Conservation (phyloP, 441 rosid genomes). For the Viola pubescens region DNA sequence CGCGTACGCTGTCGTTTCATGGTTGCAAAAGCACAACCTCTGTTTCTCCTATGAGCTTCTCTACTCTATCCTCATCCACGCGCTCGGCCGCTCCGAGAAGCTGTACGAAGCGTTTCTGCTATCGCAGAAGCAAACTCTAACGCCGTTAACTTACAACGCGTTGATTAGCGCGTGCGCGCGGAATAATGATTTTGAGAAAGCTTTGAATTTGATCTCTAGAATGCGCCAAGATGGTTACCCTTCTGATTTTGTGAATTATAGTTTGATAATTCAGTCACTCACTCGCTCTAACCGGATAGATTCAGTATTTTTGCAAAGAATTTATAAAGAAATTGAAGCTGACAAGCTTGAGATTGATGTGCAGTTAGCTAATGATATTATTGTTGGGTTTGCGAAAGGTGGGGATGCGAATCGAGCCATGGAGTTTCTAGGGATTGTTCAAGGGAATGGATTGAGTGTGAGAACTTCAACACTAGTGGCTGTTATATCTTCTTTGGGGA, state of each 20-base stretch:
- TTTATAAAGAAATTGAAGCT: slow-evolving; percentile 56
- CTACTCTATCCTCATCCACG: slow-evolving; percentile 85
- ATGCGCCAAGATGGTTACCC: slow-evolving; percentile 87
- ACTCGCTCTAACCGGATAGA: slow-evolving; percentile 60
- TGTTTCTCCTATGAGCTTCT: slow-evolving; percentile 94
- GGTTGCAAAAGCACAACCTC: slow-evolving; percentile 85
- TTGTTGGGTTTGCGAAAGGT: slow-evolving; percentile 78
- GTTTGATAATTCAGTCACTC: slow-evolving; percentile 70
- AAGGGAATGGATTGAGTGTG: slow-evolving; percentile 63
- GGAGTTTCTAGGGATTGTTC: slow-evolving; percentile 64
- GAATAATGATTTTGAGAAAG: slow-evolving; percentile 74
- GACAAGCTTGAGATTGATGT: slow-evolving; percentile 74
- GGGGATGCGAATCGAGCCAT: slow-evolving; percentile 66
- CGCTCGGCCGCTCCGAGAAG: slow-evolving; percentile 90
- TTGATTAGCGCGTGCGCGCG: slow-evolving; percentile 84
- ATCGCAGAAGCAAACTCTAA: slow-evolving; percentile 63
- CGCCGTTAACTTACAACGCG: slow-evolving; percentile 92
- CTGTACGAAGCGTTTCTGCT: slow-evolving; percentile 89
- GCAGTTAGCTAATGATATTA: slow-evolving; percentile 72
- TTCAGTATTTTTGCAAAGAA: slow-evolving; percentile 55
- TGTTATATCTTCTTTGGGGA: slow-evolving; percentile 56
- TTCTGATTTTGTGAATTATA: slow-evolving; percentile 80
- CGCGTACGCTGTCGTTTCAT: slow-evolving; percentile 77
- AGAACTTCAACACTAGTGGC: slow-evolving; percentile 60
- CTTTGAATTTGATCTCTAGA: slow-evolving; percentile 74